Conservation (phyloP, 163 green algal species). For the Volvox carteri region DNA sequence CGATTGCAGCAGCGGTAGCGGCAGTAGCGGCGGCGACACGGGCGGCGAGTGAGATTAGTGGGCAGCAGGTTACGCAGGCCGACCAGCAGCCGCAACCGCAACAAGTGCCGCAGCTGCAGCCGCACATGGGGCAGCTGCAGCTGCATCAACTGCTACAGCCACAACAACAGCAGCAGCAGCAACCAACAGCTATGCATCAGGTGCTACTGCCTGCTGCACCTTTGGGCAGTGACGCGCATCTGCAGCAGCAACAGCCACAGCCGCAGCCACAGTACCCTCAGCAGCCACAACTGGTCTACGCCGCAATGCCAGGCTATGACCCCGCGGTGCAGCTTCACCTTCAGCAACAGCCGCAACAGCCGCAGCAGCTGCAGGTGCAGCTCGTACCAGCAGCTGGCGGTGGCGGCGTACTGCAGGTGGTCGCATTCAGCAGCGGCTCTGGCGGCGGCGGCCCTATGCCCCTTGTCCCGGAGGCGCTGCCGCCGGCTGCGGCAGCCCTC, state of each 20-base stretch:
- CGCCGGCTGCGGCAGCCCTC: constrained; percentile 7
- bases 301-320: background rate
- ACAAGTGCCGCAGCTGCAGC: background rate
- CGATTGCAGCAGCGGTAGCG: constrained; percentile 35
- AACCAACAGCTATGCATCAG: background rate
- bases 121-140: background rate
- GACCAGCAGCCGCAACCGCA: background rate
- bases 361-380: constrained; percentile 58
- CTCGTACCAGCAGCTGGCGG: constrained; percentile 33
- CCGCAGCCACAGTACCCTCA: constrained; percentile 13
- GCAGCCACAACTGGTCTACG: constrained; percentile 59
- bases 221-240: constrained; percentile 45
- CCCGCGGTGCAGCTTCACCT: constrained; percentile 55
- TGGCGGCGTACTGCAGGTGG: background rate
- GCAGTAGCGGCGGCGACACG: constrained; percentile 24
- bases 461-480: background rate
- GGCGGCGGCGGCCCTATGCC: background rate
- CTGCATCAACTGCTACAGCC: background rate
- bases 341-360: constrained; percentile 15
- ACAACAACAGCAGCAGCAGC: background rate
- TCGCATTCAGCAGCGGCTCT: background rate
- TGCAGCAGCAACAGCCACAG: constrained; percentile 68
- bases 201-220: background rate
- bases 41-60: background rate
- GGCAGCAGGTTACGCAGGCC: background rate